Conservation (phyloP, 495 filamentous ascomycete species). For the Daldinia caldariorum region DNA sequence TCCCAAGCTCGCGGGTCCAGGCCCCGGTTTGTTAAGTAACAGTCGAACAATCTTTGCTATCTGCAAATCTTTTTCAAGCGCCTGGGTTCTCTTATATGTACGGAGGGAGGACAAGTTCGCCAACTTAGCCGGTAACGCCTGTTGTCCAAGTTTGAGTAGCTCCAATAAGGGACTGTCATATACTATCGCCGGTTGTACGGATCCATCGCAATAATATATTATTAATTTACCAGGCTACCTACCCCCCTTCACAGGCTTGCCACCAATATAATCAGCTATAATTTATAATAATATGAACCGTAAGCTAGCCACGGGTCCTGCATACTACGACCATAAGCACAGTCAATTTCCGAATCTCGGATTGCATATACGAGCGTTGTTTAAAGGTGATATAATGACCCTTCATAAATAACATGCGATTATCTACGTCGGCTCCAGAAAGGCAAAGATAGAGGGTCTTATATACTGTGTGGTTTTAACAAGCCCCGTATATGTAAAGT, state of each 20-base stretch:
- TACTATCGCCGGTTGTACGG: neutral
- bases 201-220: neutral
- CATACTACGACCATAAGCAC: neutral
- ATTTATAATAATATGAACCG: neutral
- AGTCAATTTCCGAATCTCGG: slow-evolving; percentile 1
- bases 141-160: too few relatives aligned
- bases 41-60: slow-evolving; percentile 16
- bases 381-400: too few relatives aligned
- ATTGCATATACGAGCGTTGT: neutral
- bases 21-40: neutral
- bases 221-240: slow-evolving; percentile 2
- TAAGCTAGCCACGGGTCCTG: neutral
- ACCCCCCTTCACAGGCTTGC: neutral
- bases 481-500: too few relatives aligned
- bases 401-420: too few relatives aligned
- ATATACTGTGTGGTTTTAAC: too few relatives aligned
- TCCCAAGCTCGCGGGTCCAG: slow-evolving; percentile 20
- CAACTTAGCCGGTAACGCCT: neutral
- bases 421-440: too few relatives aligned
- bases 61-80: neutral
- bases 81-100: neutral
- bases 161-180: neutral
- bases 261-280: slow-evolving; percentile 25
- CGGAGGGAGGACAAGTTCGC: neutral
- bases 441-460: too few relatives aligned